Evolutionary conservation across 2,329 filamentous ascomycete genomes (phyloP), one percentile per base, ranked within the genome.

Genomic region (Amphichorda felina): DNA sequence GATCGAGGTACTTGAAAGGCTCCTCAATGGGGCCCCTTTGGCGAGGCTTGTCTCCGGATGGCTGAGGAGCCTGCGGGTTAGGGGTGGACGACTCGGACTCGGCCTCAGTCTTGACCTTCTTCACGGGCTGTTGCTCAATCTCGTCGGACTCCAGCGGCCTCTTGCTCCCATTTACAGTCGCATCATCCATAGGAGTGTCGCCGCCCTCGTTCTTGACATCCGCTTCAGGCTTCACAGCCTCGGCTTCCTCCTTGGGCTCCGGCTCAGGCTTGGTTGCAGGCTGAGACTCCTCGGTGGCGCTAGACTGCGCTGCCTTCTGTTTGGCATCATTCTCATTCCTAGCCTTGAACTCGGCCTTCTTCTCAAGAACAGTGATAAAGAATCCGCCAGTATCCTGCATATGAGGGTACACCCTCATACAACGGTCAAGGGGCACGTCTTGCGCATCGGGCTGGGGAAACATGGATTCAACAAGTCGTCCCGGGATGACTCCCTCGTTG

Each of bases 321-420:
- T 56, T 50, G 28, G 61, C 51, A 39, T 57, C 65, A 4, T 72
- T 69, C 56, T 91, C 83, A 16, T 79, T 78, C 56, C 73, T 82
- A 8, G 79, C 81, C 54, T 73, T 82, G 55, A 94, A 87, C 45
- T 95, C 91, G 18, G 75, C 72, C 54, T 80, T 79, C 70, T 98
- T 98, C 64, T 95, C 83, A 14, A 98, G 63, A 1, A 95, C 88
- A 1, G 87, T 82, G 53, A 98, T 95, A 64, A 98, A 98, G 69
- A 98, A 98, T 16, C 82, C 89, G 38, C 91, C 91, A 3, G 91
- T 98, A 49, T 98, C 87, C 59, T 98, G 91, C 52, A 87, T 72
- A 57, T 98, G 91, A 24, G 88, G 84, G 56, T 96, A 98, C 6
- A 98, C 79, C 42, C 91, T 75, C 71, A 96, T 88, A 59, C 89